Percentiles rank a stretch among this genome's conserved stretches.
These are phyloP conservation scores for Taiozyma sp. DNA, from an alignment of 1,139 yeast species.

Conservation along the genomic window DNA sequence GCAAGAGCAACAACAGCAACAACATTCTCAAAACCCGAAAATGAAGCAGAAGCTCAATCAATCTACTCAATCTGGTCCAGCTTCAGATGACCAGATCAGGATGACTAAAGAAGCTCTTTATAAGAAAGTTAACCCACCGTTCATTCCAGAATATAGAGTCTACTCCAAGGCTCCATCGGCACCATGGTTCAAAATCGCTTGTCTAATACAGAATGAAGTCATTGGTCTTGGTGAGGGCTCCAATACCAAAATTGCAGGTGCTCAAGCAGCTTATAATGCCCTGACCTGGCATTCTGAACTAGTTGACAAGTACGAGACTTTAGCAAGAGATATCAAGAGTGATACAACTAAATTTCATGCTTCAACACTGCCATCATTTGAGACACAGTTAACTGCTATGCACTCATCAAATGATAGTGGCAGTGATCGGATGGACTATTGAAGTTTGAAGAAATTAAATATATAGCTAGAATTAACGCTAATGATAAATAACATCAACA, in stretches of 20 bases:
- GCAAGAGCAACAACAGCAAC: not conserved
- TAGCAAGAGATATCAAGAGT: conserved; percentile 1
- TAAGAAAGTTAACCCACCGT: conserved; percentile 4
- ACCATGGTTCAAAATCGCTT: conserved; percentile 26
- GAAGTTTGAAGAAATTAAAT: not conserved
- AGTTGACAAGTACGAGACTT: conserved; percentile 1
- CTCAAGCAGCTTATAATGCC: conserved; percentile 71
- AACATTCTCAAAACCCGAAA: not conserved
- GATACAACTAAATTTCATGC: not conserved
- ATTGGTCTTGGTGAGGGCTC: conserved; percentile 57
- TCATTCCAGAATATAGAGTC: conserved; percentile 5
- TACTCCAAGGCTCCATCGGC: conserved; percentile 13
- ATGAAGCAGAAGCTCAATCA: not conserved
- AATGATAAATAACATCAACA: not conserved
- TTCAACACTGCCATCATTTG: not conserved
- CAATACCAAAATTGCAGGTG: conserved; percentile 58
- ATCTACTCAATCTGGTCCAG: not conserved
- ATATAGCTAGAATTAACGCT: no score
- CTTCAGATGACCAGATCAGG: conserved; percentile 20
- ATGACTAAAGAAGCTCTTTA: conserved; percentile 7
- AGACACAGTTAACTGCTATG: not conserved
- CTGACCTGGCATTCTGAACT: conserved; percentile 21
- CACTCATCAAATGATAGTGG: not conserved
- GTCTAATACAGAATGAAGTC: conserved; percentile 31
- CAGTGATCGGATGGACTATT: not conserved